Evolutionary conservation across 164 flowering plant species (phyloP).

Genomic region (Buxus sempervirens): DNA sequence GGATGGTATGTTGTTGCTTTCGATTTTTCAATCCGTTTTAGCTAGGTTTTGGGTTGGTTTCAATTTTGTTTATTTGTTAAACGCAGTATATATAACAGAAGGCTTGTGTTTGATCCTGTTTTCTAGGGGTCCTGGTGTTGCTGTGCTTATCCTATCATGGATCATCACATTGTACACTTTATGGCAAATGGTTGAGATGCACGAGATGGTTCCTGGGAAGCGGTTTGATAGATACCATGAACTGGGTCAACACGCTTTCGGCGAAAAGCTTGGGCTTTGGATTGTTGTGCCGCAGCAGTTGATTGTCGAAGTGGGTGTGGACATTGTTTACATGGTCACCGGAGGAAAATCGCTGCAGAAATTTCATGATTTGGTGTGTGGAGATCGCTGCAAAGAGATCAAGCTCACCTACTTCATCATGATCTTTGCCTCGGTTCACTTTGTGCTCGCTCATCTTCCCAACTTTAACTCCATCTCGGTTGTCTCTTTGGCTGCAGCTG

Average conservation of each 20-base stretch:
- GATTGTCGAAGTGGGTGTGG: slow-evolving; percentile 47
- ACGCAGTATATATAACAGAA: too few relatives aligned
- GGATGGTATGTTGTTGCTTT: slow-evolving; percentile 48
- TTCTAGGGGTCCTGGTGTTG: slow-evolving; percentile 43
- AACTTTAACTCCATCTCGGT: slow-evolving; percentile 57
- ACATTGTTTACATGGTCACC: slow-evolving; percentile 68
- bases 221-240: slow-evolving; percentile 62
- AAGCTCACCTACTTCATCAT: slow-evolving; percentile 56
- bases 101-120: too few relatives aligned
- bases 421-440: slow-evolving; percentile 53
- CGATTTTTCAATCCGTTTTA: not conserved
- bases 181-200: slow-evolving; percentile 69
- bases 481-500: slow-evolving; percentile 63
- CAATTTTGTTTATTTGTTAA: too few relatives aligned
- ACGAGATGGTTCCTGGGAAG: slow-evolving; percentile 61
- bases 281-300: slow-evolving; percentile 60
- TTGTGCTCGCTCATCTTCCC: slow-evolving; percentile 58
- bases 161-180: slow-evolving; percentile 52
- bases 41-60: too few relatives aligned
- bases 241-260: slow-evolving; percentile 60
- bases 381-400: slow-evolving; percentile 35
- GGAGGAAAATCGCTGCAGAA: slow-evolving; percentile 64
- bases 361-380: slow-evolving; percentile 38
- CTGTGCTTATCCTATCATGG: slow-evolving; percentile 44
- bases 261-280: slow-evolving; percentile 52